These are phyloP conservation scores for Podila epicladia DNA, from an alignment of 192 early-diverging fungal species.

Conservation along the genomic window DNA sequence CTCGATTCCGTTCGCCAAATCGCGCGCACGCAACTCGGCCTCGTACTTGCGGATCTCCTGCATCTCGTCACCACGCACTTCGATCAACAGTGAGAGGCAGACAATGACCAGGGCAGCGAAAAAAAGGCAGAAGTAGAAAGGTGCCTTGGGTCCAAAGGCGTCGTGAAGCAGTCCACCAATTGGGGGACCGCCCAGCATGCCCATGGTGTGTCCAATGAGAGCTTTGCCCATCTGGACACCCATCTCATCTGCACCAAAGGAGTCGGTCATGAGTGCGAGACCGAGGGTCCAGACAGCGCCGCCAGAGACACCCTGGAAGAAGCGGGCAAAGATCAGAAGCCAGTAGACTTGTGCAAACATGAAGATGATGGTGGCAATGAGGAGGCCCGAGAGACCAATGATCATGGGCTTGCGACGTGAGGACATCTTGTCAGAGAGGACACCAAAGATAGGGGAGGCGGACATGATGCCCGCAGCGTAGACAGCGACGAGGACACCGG, in stretches of 20 bases:
- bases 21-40: slow-evolving; percentile 26
- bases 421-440: slow-evolving; percentile 74
- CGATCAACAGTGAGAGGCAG: slow-evolving; percentile 63
- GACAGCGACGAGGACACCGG: slow-evolving; percentile 74
- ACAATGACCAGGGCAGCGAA: slow-evolving; percentile 66
- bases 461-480: slow-evolving; percentile 70
- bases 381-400: slow-evolving; percentile 68
- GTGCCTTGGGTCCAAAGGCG: slow-evolving; percentile 69
- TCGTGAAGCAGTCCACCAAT: slow-evolving; percentile 74
- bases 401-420: slow-evolving; percentile 77
- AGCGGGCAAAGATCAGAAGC: slow-evolving; percentile 72
- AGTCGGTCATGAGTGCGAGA: slow-evolving; percentile 76
- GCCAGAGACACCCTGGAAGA: slow-evolving; percentile 78
- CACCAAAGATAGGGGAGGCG: slow-evolving; percentile 70
- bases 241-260: slow-evolving; percentile 63
- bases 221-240: slow-evolving; percentile 79
- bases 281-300: slow-evolving; percentile 79
- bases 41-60: slow-evolving; percentile 28
- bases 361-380: slow-evolving; percentile 69
- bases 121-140: slow-evolving; percentile 74
- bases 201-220: slow-evolving; percentile 73
- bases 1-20: slow-evolving; percentile 8
- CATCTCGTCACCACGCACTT: slow-evolving; percentile 54
- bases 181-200: slow-evolving; percentile 73
- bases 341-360: slow-evolving; percentile 69